Evolutionary conservation across 257 asterid species (phyloP).

Genomic region (Solanum etuberosum): DNA sequence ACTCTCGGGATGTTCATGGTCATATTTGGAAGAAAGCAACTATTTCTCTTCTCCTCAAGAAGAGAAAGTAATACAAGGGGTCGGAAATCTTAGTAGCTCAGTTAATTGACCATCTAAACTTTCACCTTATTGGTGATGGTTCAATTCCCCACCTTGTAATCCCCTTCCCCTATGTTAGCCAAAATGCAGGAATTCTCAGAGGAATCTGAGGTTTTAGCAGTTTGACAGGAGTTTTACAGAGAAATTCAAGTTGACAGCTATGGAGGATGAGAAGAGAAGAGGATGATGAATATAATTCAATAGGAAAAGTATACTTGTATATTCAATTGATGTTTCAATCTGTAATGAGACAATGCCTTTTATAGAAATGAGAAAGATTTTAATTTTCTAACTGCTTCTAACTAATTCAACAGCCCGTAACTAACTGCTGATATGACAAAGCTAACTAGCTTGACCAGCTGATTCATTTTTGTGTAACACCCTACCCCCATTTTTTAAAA

Average conservation of each 20-base stretch:
- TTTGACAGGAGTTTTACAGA: neutral
- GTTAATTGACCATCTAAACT: neutral
- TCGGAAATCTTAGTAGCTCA: neutral
- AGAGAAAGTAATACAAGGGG: neutral
- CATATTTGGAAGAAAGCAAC: neutral
- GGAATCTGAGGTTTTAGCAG: neutral
- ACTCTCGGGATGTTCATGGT: neutral
- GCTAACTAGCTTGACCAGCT: neutral
- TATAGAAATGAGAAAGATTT: neutral
- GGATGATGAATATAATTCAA: neutral
- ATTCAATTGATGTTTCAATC: neutral
- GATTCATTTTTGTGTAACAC: neutral
- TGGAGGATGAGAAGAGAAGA: neutral
- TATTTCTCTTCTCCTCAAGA: neutral
- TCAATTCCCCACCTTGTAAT: neutral
- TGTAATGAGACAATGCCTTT: neutral
- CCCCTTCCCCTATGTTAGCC: neutral
- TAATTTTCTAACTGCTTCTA: neutral
- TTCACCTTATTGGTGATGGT: neutral
- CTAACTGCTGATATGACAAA: neutral
- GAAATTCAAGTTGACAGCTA: neutral
- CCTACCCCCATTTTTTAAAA: too few species aligned
- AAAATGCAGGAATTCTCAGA: neutral
- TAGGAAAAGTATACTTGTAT: neutral
- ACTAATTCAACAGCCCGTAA: neutral